Conservation (phyloP, 495 filamentous ascomycete genomes). For the Penicillium arizonense region DNA sequence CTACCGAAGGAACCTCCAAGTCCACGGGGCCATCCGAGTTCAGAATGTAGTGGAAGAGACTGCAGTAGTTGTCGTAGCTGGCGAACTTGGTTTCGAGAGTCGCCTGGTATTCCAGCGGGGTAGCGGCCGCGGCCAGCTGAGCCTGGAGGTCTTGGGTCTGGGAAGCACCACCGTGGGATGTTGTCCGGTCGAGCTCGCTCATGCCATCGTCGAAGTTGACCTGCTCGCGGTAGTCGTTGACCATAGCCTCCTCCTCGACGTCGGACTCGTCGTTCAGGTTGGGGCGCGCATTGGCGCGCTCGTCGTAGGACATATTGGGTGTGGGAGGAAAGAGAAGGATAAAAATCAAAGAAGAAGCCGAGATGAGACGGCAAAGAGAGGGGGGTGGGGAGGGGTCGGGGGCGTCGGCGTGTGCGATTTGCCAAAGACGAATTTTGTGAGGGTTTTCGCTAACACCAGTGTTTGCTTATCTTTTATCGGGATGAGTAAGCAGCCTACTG, state of each 20-base stretch:
- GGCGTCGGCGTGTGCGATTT: conserved; percentile 49
- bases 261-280: conserved; percentile 78
- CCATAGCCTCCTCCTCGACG: conserved; percentile 89
- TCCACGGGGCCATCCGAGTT: conserved; percentile 98
- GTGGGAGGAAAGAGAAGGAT: conserved; percentile 15
- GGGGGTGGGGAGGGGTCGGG: conserved; percentile 27
- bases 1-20: conserved; percentile 89
- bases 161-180: conserved; percentile 45
- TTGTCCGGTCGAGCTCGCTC: conserved; percentile 71
- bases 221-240: conserved; percentile 92
- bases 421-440: conserved; percentile 48
- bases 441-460: conserved; percentile 47
- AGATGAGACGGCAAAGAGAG: conserved; percentile 20
- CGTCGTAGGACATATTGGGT: conserved; percentile 49
- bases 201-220: conserved; percentile 84
- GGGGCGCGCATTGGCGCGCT: conserved; percentile 50
- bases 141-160: conserved; percentile 82
- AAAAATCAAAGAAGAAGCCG: conserved; percentile 18
- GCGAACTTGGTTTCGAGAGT: conserved; percentile 92
- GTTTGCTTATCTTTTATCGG: conserved; percentile 47
- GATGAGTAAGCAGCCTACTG: conserved; percentile 32
- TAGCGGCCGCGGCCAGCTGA: conserved; percentile 83
- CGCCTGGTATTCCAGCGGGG: conserved; percentile 91
- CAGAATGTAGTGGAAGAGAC: conserved; percentile 95
- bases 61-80: conserved; percentile 99